Evolutionary conservation across 345 rosid genomes (phyloP).

Genomic region (Sisymbrium altissimum): DNA sequence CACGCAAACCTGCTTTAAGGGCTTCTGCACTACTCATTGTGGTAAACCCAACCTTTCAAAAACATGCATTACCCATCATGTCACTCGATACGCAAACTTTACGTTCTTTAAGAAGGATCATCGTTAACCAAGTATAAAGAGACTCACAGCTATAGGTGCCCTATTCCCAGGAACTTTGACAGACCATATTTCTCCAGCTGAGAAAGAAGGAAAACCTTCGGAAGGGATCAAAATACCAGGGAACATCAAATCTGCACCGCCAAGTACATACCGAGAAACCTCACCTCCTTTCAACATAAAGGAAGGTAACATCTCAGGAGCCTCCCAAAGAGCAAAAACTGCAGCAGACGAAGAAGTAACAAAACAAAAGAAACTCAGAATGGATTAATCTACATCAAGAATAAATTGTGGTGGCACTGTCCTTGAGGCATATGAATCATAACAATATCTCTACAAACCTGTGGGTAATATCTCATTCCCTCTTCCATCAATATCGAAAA

Average conservation of each 20-base stretch:
- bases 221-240: conserved; percentile 76
- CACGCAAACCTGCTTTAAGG: conserved; percentile 82
- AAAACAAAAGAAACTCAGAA: background rate
- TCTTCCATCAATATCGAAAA: conserved; percentile 88
- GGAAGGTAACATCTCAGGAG: conserved; percentile 76
- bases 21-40: conserved; percentile 82
- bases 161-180: conserved; percentile 91
- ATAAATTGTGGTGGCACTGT: background rate
- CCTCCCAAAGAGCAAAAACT: conserved; percentile 95
- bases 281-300: conserved; percentile 84
- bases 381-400: background rate
- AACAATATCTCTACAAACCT: conserved; percentile 41
- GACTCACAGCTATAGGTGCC: conserved; percentile 84
- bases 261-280: conserved; percentile 80
- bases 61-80: conserved; percentile 17
- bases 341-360: conserved; percentile 14
- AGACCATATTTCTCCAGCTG: conserved; percentile 82
- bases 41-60: conserved; percentile 77
- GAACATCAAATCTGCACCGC: conserved; percentile 99
- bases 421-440: background rate
- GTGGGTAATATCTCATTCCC: conserved; percentile 84
- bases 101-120: background rate
- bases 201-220: conserved; percentile 69
- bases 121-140: background rate
- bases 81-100: background rate